Percentiles rank a stretch among this genome's conserved stretches.
phyloP scores from a whole-genome alignment of 2,329 filamentous ascomycete species.

The Colletotrichum cuscutae region DNA sequence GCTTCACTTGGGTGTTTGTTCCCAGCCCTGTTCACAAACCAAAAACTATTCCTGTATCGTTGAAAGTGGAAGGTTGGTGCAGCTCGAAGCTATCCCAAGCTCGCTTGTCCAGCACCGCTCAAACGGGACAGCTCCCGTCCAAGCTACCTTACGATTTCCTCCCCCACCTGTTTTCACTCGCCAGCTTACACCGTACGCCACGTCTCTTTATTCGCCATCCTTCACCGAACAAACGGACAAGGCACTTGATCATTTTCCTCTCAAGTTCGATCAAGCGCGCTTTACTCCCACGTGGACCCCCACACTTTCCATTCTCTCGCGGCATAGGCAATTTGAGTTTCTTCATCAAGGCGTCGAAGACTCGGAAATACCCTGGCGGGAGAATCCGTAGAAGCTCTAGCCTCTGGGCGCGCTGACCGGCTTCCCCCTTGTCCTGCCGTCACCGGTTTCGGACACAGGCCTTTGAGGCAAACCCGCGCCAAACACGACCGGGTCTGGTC shows the following conservation, averaged over 20 bases:
- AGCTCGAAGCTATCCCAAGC: neutral
- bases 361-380: neutral
- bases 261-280: neutral
- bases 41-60: neutral
- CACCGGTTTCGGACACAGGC: conserved; percentile 34
- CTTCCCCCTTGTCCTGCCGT: conserved; percentile 1
- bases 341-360: neutral
- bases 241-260: neutral
- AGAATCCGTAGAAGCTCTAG: conserved; percentile 17
- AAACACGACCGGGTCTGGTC: conserved; percentile 19
- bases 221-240: conserved; percentile 26
- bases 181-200: neutral
- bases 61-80: conserved; percentile 1
- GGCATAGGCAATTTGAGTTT: neutral
- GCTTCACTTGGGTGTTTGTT: neutral
- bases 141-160: neutral
- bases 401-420: neutral
- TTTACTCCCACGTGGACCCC: conserved; percentile 25
- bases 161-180: neutral
- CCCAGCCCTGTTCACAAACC: neutral
- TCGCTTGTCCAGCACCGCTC: neutral
- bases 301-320: neutral
- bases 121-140: conserved; percentile 8
- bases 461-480: conserved; percentile 16
- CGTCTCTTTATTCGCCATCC: neutral